Evolutionary conservation across 2,329 filamentous ascomycete species (phyloP), one percentile per base, ranked within the genome.

Genomic region (Nemania abortiva): DNA sequence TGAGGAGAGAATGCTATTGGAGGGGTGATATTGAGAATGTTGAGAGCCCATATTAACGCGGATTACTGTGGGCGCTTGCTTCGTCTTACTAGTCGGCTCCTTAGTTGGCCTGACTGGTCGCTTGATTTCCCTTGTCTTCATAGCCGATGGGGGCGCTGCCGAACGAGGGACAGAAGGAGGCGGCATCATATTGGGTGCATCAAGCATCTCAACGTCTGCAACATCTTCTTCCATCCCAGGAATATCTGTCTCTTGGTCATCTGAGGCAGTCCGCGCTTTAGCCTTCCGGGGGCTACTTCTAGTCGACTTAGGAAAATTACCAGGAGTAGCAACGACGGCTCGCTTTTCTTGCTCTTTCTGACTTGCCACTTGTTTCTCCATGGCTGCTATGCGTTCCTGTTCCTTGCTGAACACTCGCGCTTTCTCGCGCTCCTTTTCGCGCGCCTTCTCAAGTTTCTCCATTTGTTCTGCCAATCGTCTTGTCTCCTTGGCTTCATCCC

Each of bases 41-140:
- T 90, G 89, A 10, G 89, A 90, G 24, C 87, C 87, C 61, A 89
- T 90, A 72, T 91, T 92, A 68, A 93, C 90, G 66, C 88, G 88
- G 74, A 92, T 94, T 66, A 91, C 88, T 2, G 92, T 93, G 7
- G 90, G 92, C 0, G 88, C 88, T 68, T 90, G 89, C 77, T 90
- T 93, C 0, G 85, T 77, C 77, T 91, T 92, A 11, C 80, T 72
- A 3, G 84, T 73, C 0, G 84, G 75, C 49, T 92, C 89, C 76
- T 91, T 91, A 9, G 84, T 84, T 1, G 90, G 89, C 74, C 88
- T 91, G 3, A 87, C 76, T 0, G 89, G 89, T 62, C 90, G 84
- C 75, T 89, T 89, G 66, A 86, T 80, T 52, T 87, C 86, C 58
- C 83, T 86, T 57, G 79, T 84, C 71, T 87, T 87, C 73, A 81